Base-by-base conservation (phyloP, 345 rosid genomes). In the Salix exigua region DNA sequence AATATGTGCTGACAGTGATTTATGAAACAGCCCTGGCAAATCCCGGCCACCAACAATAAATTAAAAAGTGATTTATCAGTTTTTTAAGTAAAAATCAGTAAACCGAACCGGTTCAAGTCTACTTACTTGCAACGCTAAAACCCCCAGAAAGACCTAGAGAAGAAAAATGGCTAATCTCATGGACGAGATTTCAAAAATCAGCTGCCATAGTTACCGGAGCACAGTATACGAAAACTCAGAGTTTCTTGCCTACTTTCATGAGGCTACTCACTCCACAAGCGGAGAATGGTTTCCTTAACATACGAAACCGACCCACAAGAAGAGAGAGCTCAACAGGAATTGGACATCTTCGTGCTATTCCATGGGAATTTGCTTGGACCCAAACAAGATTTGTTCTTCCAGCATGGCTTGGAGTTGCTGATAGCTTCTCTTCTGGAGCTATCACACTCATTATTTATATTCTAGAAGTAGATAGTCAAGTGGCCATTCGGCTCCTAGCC, bases 291-390 rank as follows among this genome's bases (percentile, higher is more conserved):
- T 91, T 73, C 83, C 99, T 95, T 62, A 93, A 93, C 84, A 95
- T 95, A 44, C 98, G 98, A 84, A 93, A 94, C 85, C 85, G 99
- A 21, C 98, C 99, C 69, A 85, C 98, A 3, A 83, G 97, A 76
- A 87, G 98, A 87, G 91, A 91, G 86, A 88, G 88, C 84, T 87
- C 98, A 4, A 95, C 82, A 2, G 99, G 96, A 38, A 93, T 95
- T 2, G 99, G 98, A 62, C 97, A 95, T 87, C 97, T 95, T 28
- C 89, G 98, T 46, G 98, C 98, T 76, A 91, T 95, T 77, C 99
- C 99, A 35, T 93, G 99, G 98, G 88, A 91, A 35, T 93, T 95
- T 77, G 99, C 99, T 8, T 93, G 99, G 99, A 95, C 98, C 2
- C 98, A 93, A 79, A 95, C 98, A 62, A 89, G 99, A 71, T 95